Base-by-base conservation (phyloP, 2,329 filamentous ascomycete species). In the Trichophyton simii region DNA sequence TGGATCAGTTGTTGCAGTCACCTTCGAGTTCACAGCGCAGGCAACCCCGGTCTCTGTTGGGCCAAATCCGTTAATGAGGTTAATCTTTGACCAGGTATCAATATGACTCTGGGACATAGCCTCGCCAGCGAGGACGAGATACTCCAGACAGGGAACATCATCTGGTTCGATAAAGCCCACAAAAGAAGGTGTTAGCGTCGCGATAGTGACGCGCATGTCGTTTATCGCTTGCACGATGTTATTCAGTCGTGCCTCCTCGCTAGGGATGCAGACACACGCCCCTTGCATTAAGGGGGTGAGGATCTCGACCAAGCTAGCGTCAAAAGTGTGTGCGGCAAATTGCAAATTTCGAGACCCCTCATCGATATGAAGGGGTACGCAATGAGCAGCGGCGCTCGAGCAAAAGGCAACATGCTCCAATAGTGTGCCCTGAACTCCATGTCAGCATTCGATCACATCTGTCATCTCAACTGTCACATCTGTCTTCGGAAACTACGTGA, bases 321-420 rank as follows among this genome's bases (percentile, higher is more conserved):
- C 81, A 61, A 82, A 80, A 15, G 79, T 79, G 67, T 80, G 81
- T 2, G 80, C 79, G 0, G 80, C 82, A 59, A 82, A 78, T 63
- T 83, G 80, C 67, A 85, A 77, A 3, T 83, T 79, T 3, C 86
- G 77, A 13, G 82, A 82, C 0, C 78, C 71, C 0, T 75, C 70
- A 34, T 76, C 73, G 25, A 87, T 77, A 22, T 60, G 60, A 41
- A 85, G 72, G 0, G 77, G 77, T 0, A 76, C 71, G 0, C 78
- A 82, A 67, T 85, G 82, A 0, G 77, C 77, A 7, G 78, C 70
- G 28, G 83, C 78, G 2, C 79, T 76, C 0, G 83, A 82, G 1
- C 83, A 79, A 13, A 85, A 77, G 0, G 84, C 80, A 0, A 75
- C 73, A 66, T 88, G 86, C 9, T 81, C 82, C 63, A 87, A 80